Evolutionary conservation across 495 filamentous ascomycete species (phyloP).

Genomic region (Cladorrhinum samala): DNA sequence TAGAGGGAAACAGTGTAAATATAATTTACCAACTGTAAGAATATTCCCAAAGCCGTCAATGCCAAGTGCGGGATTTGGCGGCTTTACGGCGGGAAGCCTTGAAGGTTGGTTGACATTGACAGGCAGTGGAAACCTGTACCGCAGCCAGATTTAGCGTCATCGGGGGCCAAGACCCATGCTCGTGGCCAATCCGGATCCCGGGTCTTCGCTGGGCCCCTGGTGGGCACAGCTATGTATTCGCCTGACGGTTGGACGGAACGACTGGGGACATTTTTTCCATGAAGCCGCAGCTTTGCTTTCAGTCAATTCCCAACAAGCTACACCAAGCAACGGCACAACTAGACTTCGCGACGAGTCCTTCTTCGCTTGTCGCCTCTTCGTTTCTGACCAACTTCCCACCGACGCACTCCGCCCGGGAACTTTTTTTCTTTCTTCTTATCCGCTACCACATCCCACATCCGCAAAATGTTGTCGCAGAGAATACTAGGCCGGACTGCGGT

Average conservation of each 20-base stretch:
- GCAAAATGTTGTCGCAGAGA: conserved; percentile 62
- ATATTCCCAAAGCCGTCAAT: no score
- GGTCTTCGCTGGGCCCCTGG: neutral
- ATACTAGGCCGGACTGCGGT: conserved; percentile 61
- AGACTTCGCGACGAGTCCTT: no score
- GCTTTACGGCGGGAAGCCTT: conserved; percentile 7
- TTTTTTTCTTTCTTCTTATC: conserved; percentile 13
- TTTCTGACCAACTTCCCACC: conserved; percentile 19
- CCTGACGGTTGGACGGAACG: conserved; percentile 16
- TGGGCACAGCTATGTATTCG: neutral
- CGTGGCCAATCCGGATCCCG: conserved; percentile 12
- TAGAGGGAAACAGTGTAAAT: no score
- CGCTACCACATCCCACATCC: neutral
- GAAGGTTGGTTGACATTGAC: neutral
- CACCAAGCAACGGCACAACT: conserved; percentile 7
- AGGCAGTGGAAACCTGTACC: conserved; percentile 10
- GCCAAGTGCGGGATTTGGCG: conserved; percentile 16
- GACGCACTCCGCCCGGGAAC: no score
- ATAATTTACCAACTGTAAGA: no score
- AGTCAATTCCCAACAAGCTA: conserved; percentile 19
- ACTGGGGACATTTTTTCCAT: conserved; percentile 14
- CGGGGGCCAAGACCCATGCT: conserved; percentile 1
- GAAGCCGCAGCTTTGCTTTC: conserved; percentile 1
- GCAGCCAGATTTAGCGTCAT: conserved; percentile 3
- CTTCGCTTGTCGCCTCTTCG: no score